Percentiles rank a stretch among this genome's conserved stretches.
These are phyloP conservation scores for Carex sylvatica DNA, from an alignment of 202 grass and related monocot species.

Conservation along the genomic window DNA sequence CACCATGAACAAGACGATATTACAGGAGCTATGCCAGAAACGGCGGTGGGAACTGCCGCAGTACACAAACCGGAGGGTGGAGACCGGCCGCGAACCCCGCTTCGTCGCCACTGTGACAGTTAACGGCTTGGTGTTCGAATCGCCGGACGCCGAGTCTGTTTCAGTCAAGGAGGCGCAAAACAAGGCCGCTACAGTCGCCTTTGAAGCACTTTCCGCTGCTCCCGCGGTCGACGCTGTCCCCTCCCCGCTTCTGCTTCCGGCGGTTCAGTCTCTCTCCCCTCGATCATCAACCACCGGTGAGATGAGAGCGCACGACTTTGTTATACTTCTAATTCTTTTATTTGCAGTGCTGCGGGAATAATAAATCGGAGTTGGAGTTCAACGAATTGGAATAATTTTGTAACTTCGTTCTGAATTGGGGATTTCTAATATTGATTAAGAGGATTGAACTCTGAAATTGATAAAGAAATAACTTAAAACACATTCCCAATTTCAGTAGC, in stretches of 20 bases:
- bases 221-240: background rate
- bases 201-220: slow-evolving; percentile 36
- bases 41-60: slow-evolving; percentile 51
- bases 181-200: slow-evolving; percentile 59
- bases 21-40: slow-evolving; percentile 68
- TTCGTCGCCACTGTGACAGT: slow-evolving; percentile 56
- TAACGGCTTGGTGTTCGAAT: slow-evolving; percentile 43
- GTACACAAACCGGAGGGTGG: slow-evolving; percentile 33
- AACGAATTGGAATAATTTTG: background rate
- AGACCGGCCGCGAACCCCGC: slow-evolving; percentile 27
- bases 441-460: background rate
- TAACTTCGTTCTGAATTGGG: background rate
- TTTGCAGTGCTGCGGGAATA: background rate
- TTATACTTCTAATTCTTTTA: background rate
- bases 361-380: background rate
- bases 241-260: background rate
- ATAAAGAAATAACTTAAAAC: background rate
- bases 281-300: background rate
- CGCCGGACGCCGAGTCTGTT: slow-evolving; percentile 32
- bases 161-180: slow-evolving; percentile 62
- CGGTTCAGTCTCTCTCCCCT: background rate
- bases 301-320: background rate
- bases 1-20: slow-evolving; percentile 54
- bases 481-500: background rate
- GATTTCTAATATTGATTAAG: background rate